Percentiles rank a stretch among this genome's conserved stretches.
Conservation (phyloP, 495 filamentous ascomycete species). For the Extremus antarcticus region DNA sequence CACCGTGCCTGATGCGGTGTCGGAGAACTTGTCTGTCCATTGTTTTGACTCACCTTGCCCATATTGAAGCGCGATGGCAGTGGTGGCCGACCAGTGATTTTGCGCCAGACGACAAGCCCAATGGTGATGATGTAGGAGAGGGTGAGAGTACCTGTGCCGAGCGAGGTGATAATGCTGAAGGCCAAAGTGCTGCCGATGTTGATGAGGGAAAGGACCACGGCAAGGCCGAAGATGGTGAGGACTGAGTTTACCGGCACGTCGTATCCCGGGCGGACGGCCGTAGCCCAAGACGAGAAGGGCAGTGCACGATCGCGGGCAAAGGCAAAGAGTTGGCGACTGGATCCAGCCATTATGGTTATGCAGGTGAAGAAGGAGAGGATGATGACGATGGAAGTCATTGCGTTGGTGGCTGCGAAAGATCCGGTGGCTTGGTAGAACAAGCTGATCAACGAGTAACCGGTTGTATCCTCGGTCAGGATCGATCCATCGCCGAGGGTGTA, state of each 20-base stretch:
- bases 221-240: slow-evolving; percentile 37
- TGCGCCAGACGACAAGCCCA: not conserved
- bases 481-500: slow-evolving; percentile 8
- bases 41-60: too few relatives aligned
- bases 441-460: slow-evolving; percentile 5
- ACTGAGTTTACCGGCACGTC: slow-evolving; percentile 30
- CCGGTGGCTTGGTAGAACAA: slow-evolving; percentile 9
- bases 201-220: slow-evolving; percentile 47
- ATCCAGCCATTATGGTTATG: slow-evolving; percentile 1
- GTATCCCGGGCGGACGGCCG: slow-evolving; percentile 1
- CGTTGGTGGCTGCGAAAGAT: slow-evolving; percentile 1
- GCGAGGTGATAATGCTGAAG: slow-evolving; percentile 45
- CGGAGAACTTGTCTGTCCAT: too few relatives aligned
- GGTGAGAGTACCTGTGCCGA: slow-evolving; percentile 8
- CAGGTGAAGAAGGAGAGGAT: slow-evolving; percentile 8
- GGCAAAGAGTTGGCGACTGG: slow-evolving; percentile 9
- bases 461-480: not conserved
- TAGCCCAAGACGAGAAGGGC: slow-evolving; percentile 23
- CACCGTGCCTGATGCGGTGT: too few relatives aligned
- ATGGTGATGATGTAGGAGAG: slow-evolving; percentile 7
- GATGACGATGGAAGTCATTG: slow-evolving; percentile 9
- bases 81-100: not conserved
- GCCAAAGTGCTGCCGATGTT: slow-evolving; percentile 47
- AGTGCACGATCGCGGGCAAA: slow-evolving; percentile 14
- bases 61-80: not conserved